phyloP scores from a whole-genome alignment of 2,329 filamentous ascomycete species.

The Fusarium bulbicola region DNA sequence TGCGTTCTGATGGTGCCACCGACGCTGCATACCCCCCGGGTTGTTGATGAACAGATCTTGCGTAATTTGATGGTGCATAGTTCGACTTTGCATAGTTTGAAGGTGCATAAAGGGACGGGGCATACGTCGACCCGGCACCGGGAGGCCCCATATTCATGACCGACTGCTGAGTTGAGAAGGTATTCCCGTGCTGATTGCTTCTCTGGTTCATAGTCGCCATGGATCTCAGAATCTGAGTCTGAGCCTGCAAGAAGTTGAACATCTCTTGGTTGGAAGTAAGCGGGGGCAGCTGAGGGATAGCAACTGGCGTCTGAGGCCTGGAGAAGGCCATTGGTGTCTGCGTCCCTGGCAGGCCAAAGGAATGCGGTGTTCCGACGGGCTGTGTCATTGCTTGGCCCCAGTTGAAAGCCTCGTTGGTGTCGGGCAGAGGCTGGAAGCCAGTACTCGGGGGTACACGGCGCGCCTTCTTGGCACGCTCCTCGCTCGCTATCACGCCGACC shows the following conservation, averaged over 20 bases:
- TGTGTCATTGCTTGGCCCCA: not conserved
- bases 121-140: not conserved
- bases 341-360: not conserved
- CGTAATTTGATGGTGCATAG: slow-evolving; percentile 10
- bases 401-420: slow-evolving; percentile 19
- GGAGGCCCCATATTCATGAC: not conserved
- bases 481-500: slow-evolving; percentile 23
- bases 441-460: slow-evolving; percentile 18
- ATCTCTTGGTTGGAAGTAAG: not conserved
- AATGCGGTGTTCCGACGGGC: not conserved
- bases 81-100: slow-evolving; percentile 4
- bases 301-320: slow-evolving; percentile 6
- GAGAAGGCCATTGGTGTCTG: not conserved
- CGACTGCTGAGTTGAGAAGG: not conserved
- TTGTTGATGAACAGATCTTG: slow-evolving; percentile 3
- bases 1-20: slow-evolving; percentile 26
- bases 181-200: not conserved
- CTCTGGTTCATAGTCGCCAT: slow-evolving; percentile 13
- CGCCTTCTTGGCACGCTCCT: slow-evolving; percentile 21
- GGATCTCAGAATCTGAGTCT: slow-evolving; percentile 11
- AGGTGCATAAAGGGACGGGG: not conserved
- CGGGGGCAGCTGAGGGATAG: not conserved
- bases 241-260: slow-evolving; percentile 21
- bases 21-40: slow-evolving; percentile 9
- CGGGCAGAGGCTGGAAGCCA: slow-evolving; percentile 19